phyloP scores from a whole-genome alignment of 2,329 filamentous ascomycete genomes.

The Sporothrix globosa region DNA sequence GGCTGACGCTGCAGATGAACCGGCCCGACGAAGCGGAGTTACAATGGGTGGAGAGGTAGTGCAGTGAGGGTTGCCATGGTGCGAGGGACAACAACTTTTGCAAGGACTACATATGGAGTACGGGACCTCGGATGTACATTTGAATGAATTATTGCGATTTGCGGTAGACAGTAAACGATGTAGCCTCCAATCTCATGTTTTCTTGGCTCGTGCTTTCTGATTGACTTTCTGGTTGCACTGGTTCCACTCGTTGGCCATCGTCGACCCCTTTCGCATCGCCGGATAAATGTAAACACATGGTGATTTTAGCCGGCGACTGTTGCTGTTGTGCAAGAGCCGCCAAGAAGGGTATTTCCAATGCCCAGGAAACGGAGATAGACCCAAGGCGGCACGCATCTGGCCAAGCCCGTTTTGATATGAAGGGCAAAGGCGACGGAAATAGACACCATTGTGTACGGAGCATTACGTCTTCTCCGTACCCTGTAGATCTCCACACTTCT shows the following conservation, averaged over 20 bases:
- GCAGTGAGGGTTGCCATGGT: background rate
- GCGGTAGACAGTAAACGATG: too few relatives aligned
- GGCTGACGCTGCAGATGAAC: conserved; percentile 43
- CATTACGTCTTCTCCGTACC: background rate
- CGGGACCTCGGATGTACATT: background rate
- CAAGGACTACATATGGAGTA: too few relatives aligned
- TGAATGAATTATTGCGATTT: too few relatives aligned
- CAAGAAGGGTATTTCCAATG: background rate
- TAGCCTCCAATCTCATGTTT: too few relatives aligned
- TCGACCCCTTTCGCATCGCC: too few relatives aligned
- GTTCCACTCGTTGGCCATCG: too few relatives aligned
- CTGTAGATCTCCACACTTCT: background rate
- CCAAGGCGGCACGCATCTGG: background rate
- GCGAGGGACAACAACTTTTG: too few relatives aligned
- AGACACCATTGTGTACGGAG: background rate
- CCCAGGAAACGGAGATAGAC: background rate
- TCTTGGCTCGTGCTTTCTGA: too few relatives aligned
- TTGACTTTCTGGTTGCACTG: too few relatives aligned
- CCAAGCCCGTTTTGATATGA: conserved; percentile 6
- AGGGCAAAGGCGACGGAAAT: too few relatives aligned
- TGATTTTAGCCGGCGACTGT: background rate
- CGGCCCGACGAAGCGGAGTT: conserved; percentile 36
- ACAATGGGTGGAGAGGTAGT: conserved; percentile 30
- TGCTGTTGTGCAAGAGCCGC: background rate
- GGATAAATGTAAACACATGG: background rate